A percentile compares a stretch with the other conserved stretches of the same genome.
Conservation (phyloP, 2,329 filamentous ascomycete genomes). For the Mycogone perniciosa region DNA sequence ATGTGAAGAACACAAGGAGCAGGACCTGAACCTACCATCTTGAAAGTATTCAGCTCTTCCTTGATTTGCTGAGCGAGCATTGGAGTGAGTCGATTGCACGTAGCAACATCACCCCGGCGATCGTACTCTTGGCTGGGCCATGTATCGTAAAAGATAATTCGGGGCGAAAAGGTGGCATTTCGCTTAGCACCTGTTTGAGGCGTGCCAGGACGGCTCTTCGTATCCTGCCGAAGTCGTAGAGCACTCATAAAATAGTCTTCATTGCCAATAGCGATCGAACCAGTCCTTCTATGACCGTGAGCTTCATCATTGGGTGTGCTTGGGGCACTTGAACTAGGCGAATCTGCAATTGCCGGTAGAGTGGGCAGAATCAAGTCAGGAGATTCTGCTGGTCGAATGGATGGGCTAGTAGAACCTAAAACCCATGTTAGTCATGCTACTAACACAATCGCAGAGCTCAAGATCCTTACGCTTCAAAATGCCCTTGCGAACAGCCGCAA, state of each 20-base stretch:
- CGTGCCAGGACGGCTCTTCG: constrained; percentile 74
- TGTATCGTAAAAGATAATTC: constrained; percentile 91
- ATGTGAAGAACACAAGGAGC: not conserved
- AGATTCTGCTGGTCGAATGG: constrained; percentile 55
- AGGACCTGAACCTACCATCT: constrained; percentile 56
- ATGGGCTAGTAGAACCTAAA: constrained; percentile 60
- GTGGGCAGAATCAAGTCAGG: constrained; percentile 52
- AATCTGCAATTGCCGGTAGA: constrained; percentile 63
- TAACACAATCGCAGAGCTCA: not conserved
- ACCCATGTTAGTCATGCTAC: constrained; percentile 14
- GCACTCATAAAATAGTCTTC: constrained; percentile 88
- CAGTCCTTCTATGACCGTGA: constrained; percentile 58
- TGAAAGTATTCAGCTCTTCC: constrained; percentile 98
- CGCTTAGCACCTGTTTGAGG: constrained; percentile 61
- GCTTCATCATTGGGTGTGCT: constrained; percentile 80
- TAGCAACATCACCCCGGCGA: constrained; percentile 89
- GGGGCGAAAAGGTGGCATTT: constrained; percentile 75
- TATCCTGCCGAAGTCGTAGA: constrained; percentile 65
- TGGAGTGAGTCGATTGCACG: constrained; percentile 93
- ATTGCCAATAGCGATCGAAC: constrained; percentile 66
- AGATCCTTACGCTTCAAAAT: constrained; percentile 74
- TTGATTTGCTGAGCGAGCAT: constrained; percentile 99
- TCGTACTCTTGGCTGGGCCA: constrained; percentile 97
- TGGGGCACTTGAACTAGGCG: constrained; percentile 77
- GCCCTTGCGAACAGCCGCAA: constrained; percentile 89